Evolutionary conservation across 805 yeast species (phyloP).

Genomic region (Wickerhamiella dianesei): DNA sequence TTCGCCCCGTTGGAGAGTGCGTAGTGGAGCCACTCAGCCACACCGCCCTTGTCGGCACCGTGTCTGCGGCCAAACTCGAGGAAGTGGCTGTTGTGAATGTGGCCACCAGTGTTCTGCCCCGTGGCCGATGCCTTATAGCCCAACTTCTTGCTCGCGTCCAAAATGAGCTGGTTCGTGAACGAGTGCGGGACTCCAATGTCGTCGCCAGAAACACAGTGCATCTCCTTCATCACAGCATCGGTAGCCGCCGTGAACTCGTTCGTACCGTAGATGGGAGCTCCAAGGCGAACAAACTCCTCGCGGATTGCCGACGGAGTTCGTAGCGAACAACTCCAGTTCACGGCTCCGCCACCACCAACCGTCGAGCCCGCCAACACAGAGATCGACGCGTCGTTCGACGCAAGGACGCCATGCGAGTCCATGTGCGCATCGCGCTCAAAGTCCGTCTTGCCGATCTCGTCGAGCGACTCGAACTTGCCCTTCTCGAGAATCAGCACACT

Average conservation of each 20-base stretch:
- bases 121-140: constrained; percentile 32
- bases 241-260: constrained; percentile 32
- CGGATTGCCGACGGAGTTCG: constrained; percentile 38
- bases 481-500: constrained; percentile 37
- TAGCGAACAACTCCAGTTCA: constrained; percentile 44
- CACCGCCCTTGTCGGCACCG: constrained; percentile 37
- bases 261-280: constrained; percentile 34
- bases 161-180: constrained; percentile 30
- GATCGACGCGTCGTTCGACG: constrained; percentile 27
- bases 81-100: constrained; percentile 34
- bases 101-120: constrained; percentile 35
- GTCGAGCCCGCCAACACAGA: constrained; percentile 38
- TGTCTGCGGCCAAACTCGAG: constrained; percentile 38
- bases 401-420: constrained; percentile 30
- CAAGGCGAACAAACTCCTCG: constrained; percentile 37
- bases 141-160: constrained; percentile 33
- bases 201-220: constrained; percentile 31
- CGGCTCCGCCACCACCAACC: constrained; percentile 46
- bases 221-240: constrained; percentile 34
- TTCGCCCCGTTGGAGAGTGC: constrained; percentile 35
- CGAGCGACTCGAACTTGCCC: constrained; percentile 31
- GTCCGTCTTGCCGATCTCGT: constrained; percentile 30
- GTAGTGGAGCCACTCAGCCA: constrained; percentile 36
- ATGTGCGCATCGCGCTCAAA: constrained; percentile 28
- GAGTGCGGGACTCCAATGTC: constrained; percentile 32